A percentile compares a stretch with the other conserved stretches of the same genome.
Conservation (phyloP, 352 stramenopile species). For the Blastocystis sp. region DNA sequence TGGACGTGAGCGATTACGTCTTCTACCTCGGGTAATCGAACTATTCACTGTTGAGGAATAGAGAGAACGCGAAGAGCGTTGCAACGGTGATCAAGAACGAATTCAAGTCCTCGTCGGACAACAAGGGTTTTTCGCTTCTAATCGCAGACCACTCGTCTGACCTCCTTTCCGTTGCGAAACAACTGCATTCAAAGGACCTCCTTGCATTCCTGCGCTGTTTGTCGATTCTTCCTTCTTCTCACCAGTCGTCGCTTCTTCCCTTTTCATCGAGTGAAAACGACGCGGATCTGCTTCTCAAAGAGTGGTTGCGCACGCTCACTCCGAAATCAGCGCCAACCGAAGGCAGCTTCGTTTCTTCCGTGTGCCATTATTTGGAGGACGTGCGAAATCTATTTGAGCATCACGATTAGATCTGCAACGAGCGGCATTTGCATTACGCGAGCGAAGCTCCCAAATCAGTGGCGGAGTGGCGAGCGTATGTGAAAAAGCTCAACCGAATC, state of each 20-base stretch:
- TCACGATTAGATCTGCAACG: conserved; percentile 24
- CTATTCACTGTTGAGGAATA: not conserved
- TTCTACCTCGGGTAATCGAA: conserved; percentile 10
- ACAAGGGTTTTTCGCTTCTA: conserved; percentile 54
- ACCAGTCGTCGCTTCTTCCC: not conserved
- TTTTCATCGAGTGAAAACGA: conserved; percentile 56
- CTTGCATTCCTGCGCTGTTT: conserved; percentile 33
- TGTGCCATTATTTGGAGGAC: conserved; percentile 1
- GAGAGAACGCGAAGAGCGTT: not conserved
- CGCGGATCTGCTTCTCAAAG: conserved; percentile 34
- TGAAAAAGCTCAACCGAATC: not conserved
- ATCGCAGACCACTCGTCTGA: conserved; percentile 41
- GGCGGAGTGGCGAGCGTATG: not conserved
- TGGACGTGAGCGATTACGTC: conserved; percentile 64
- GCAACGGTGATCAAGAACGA: not conserved
- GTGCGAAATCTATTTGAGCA: not conserved
- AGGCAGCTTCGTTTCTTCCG: not conserved
- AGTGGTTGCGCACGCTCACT: not conserved
- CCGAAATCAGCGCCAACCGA: not conserved
- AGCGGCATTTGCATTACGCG: not conserved
- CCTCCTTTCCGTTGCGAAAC: conserved; percentile 25
- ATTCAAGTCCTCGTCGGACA: conserved; percentile 27
- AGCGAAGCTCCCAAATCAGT: not conserved
- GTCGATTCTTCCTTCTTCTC: not conserved
- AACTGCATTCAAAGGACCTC: conserved; percentile 6